These are phyloP conservation scores for Ophiocordyceps sinensis DNA, from an alignment of 2,329 filamentous ascomycete species.

Conservation along the genomic window DNA sequence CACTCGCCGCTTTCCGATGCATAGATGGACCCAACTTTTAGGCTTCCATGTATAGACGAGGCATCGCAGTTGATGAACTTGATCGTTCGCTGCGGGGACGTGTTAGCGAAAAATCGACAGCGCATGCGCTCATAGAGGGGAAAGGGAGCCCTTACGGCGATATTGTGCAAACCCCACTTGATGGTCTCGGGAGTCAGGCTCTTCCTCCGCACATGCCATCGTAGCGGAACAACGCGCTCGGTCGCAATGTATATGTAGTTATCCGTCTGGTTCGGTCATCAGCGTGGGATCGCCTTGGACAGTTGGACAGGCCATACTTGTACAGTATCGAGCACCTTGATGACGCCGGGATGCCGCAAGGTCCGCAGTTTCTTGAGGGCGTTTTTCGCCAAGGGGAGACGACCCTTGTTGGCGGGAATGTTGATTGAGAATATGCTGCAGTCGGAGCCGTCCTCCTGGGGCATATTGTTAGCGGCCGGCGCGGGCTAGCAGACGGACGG, in stretches of 20 bases:
- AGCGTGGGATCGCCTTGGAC: slow-evolving; percentile 6
- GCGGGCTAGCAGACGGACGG: neutral
- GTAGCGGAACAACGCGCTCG: slow-evolving; percentile 72
- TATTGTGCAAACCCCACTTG: slow-evolving; percentile 85
- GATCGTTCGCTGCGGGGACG: slow-evolving; percentile 52
- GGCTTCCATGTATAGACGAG: slow-evolving; percentile 74
- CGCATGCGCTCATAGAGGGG: too few species aligned
- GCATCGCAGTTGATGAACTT: slow-evolving; percentile 96
- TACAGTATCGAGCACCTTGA: slow-evolving; percentile 86
- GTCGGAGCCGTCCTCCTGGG: slow-evolving; percentile 77
- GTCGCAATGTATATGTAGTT: slow-evolving; percentile 93
- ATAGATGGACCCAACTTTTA: slow-evolving; percentile 78
- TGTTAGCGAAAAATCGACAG: slow-evolving; percentile 7
- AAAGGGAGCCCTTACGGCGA: slow-evolving; percentile 47
- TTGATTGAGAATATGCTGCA: slow-evolving; percentile 98
- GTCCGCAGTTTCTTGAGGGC: slow-evolving; percentile 88
- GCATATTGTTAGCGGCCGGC: neutral
- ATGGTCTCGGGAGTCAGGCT: slow-evolving; percentile 81
- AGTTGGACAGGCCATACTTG: slow-evolving; percentile 42
- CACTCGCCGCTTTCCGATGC: slow-evolving; percentile 95
- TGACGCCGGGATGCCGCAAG: slow-evolving; percentile 81
- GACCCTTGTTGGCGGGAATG: slow-evolving; percentile 62
- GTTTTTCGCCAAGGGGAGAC: slow-evolving; percentile 79
- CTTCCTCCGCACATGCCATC: slow-evolving; percentile 81
- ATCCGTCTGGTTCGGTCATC: slow-evolving; percentile 52